Conservation (phyloP, 345 rosid species). For the Garcia nutans region DNA sequence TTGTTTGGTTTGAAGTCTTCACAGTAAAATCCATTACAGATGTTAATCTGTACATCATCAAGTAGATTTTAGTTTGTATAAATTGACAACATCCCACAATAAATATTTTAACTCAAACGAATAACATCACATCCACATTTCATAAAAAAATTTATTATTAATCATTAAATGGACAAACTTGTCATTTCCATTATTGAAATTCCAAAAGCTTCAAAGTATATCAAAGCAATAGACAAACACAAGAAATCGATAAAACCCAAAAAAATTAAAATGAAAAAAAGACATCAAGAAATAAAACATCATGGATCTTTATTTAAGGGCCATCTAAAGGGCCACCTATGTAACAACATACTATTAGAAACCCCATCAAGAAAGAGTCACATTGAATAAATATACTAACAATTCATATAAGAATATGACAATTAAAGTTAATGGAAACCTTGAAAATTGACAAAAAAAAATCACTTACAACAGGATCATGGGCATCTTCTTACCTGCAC, state of each 20-base stretch:
- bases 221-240: neutral
- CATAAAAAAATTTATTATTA: neutral
- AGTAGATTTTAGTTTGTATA: too few species aligned
- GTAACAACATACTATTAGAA: neutral
- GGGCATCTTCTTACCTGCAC: constrained; percentile 57
- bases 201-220: neutral
- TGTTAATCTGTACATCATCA: too few species aligned
- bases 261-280: neutral
- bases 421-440: neutral
- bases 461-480: constrained; percentile 38
- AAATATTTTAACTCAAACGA: neutral
- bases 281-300: constrained; percentile 6
- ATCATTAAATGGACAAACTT: neutral
- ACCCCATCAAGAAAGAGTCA: constrained; percentile 13
- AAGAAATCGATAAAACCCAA: constrained; percentile 14
- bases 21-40: too few species aligned
- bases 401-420: neutral
- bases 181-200: neutral
- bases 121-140: neutral
- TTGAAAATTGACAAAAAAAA: neutral
- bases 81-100: too few species aligned
- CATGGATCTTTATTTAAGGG: constrained; percentile 3
- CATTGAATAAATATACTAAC: neutral
- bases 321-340: neutral
- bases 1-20: constrained; percentile 39